Evolutionary conservation across 805 yeast genomes (phyloP), one percentile per base, ranked within the genome.

Genomic region (Blastobotrys peoriensis): DNA sequence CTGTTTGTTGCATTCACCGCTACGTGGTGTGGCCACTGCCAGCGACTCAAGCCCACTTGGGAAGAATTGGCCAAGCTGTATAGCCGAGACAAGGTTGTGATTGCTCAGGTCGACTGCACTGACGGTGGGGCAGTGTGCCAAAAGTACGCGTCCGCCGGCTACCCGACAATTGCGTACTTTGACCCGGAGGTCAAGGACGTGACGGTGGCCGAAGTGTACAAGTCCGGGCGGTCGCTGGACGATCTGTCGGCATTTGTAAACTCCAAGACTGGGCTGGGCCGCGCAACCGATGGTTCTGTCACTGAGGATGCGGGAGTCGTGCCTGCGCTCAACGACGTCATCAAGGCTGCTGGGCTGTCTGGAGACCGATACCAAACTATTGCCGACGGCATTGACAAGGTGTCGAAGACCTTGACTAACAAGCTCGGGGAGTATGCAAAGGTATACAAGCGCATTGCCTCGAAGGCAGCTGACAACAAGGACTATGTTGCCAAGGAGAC

Each of bases 1-100:
- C 67, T 70, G 0, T 58, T 82, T 33, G 70, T 82, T 18, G 70
- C 76, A 2, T 75, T 82, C 54, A 74, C 84, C 3, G 78, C 82
- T 13, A 48, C 68, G 33, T 75, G 83, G 81, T 79, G 86, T 58
- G 72, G 68, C 17, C 72, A 75, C 56, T 80, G 86, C 64, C 68
- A 74, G 59, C 61, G 64, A 16, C 62, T 80, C 52, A 66, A 69
- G 46, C 82, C 83, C 2, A 62, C 60, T 6, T 76, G 77, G 67
- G 73, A 68, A 36, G 49, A 63, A 40, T 62, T 79, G 41, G 81
- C 84, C 3, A 57, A 62, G n/a, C 62, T 72, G 2, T 73, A 74
- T 38, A 71, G 64, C 36, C 53, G 52, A 17, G 68, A 62, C 22
- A 61, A 59, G 30, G 50, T 76, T 25, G 48, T 68, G 22, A 68